Percentiles rank a stretch among this genome's conserved stretches.
Conservation (phyloP, 306 rosid genomes). For the Canavalia ensiformis region DNA sequence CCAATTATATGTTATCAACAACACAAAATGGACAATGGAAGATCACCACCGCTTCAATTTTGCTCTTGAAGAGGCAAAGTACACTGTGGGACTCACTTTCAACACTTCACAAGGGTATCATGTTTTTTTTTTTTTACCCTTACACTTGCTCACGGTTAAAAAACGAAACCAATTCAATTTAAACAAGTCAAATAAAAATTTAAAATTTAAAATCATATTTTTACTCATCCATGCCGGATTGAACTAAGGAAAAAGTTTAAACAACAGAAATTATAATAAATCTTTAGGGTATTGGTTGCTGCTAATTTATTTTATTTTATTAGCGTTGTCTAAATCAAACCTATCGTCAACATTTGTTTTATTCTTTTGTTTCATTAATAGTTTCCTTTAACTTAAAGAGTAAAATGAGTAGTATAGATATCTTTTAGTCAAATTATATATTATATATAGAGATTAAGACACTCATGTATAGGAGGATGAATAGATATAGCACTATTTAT, state of each 20-base stretch:
- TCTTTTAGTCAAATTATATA: background rate
- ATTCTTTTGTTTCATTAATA: background rate
- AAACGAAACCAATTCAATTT: no score
- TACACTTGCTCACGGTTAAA: background rate
- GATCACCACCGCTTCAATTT: constrained; percentile 51
- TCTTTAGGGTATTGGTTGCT: background rate
- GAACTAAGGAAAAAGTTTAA: background rate
- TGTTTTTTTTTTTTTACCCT: no score
- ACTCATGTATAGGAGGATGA: background rate
- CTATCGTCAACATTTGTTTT: background rate
- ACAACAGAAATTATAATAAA: background rate
- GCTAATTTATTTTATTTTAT: background rate
- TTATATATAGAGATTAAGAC: background rate
- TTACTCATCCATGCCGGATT: background rate
- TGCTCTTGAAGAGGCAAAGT: constrained; percentile 67
- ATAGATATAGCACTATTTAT: no score
- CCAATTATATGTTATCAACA: constrained; percentile 49
- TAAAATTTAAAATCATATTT: no score
- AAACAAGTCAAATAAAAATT: no score
- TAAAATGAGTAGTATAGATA: background rate
- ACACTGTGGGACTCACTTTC: constrained; percentile 65
- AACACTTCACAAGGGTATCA: constrained; percentile 63
- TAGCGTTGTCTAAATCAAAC: background rate
- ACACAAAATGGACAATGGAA: constrained; percentile 39
- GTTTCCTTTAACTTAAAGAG: background rate